Base-by-base conservation (phyloP, 257 asterid species). In the Knoxia roxburghii region DNA sequence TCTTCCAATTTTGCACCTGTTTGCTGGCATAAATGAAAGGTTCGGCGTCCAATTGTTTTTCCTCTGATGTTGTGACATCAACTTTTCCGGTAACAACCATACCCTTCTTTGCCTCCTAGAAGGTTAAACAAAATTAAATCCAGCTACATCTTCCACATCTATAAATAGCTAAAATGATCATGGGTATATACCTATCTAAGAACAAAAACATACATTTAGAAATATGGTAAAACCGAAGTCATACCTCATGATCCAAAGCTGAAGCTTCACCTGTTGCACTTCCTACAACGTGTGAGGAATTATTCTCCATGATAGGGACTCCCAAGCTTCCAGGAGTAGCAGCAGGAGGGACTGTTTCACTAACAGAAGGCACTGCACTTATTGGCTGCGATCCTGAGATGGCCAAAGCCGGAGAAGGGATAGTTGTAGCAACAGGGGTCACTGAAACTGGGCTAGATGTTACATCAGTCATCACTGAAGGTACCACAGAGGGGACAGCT, bases 21-120 rank as follows among this genome's bases (percentile, higher is more conserved):
- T 93, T 93, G 78, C 75, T 93, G 73, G 97, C 87, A 83, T 86
- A 90, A 63, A 79, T 54, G 3, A 83, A 49, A 56, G 90, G 89
- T 78, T 85, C 97, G 62, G 84, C 94, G 20, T 88, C 95, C 37
- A 70, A 68, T 56, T 86, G 57, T 82, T 84, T 93, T 80, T 86
- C 96, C 73, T 86, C 95, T 65, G 78, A 66, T 10, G 74, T 76
- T 6, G 85, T 79, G 63, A 64, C 79, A 70, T 83, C 85, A 48
- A 63, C 72, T 75, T 87, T 83, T 46, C 82, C 94, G 62, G 85
- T 75, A 77, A 46, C 83, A 43, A 82, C 69, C 69, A 67, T 81
- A 61, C 87, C 87, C 63, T 77, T 85, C 75, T 81, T 89, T 54
- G 77, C 89, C 75, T 85, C 97, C 95, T 90, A 70, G 33, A n/a